Percentiles rank a stretch among this genome's conserved stretches.
phyloP scores from a whole-genome alignment of 192 early-diverging fungal species.

The Backusella parvicylindrica region DNA sequence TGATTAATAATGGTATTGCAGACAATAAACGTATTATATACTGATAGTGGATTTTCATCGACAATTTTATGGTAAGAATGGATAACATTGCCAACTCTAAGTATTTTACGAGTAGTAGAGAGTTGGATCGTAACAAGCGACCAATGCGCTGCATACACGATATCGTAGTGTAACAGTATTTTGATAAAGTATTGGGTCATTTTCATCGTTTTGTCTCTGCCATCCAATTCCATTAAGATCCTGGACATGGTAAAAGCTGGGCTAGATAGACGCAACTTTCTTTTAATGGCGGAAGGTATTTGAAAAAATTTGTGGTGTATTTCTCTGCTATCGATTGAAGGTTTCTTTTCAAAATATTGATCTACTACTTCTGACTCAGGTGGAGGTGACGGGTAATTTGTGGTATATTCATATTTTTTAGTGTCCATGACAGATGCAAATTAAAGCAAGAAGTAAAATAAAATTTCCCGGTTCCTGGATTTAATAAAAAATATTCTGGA shows the following conservation, averaged over 20 bases:
- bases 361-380: neutral
- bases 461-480: neutral
- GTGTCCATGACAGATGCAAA: neutral
- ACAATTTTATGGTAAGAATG: conserved; percentile 57
- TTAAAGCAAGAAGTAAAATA: neutral
- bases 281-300: neutral
- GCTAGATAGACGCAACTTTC: neutral
- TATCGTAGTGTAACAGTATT: conserved; percentile 51
- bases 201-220: conserved; percentile 85
- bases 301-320: neutral
- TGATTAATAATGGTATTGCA: conserved; percentile 50
- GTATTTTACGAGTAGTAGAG: conserved; percentile 69
- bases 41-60: neutral
- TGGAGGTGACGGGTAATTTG: conserved; percentile 3
- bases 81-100: conserved; percentile 68
- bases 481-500: neutral
- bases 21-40: neutral
- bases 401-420: neutral
- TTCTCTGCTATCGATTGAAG: neutral
- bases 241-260: conserved; percentile 45
- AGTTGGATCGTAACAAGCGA: conserved; percentile 59
- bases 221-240: conserved; percentile 68
- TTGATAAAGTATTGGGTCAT: conserved; percentile 75
- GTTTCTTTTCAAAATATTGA: neutral
- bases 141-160: conserved; percentile 32